Evolutionary conservation across 345 rosid genomes (phyloP).

Genomic region (Eucalyptus marginata): DNA sequence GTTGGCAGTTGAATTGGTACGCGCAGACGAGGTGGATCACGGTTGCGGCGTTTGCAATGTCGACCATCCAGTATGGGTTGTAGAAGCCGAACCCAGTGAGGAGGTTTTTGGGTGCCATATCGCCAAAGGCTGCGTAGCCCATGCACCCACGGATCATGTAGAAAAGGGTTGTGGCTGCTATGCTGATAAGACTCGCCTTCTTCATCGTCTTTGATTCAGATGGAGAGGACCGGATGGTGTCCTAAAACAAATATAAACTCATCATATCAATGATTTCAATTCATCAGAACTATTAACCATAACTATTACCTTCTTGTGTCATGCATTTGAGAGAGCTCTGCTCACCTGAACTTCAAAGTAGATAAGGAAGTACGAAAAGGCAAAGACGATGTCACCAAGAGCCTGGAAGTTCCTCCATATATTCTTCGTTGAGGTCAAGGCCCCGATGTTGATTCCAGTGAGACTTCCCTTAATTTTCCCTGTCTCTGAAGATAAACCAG

Average conservation of each 20-base stretch:
- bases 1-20: conserved; percentile 65
- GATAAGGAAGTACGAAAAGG: conserved; percentile 24
- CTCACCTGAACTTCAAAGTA: conserved; percentile 25
- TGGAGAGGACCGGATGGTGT: conserved; percentile 31
- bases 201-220: conserved; percentile 12
- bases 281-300: too few relatives aligned
- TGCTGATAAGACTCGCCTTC: not conserved
- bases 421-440: conserved; percentile 9
- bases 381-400: conserved; percentile 29
- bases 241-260: conserved; percentile 1
- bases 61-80: conserved; percentile 59
- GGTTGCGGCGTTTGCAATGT: conserved; percentile 52
- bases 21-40: conserved; percentile 60
- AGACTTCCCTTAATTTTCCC: conserved; percentile 17
- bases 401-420: not conserved
- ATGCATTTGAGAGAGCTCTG: too few relatives aligned
- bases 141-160: not conserved
- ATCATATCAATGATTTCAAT: too few relatives aligned
- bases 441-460: conserved; percentile 17
- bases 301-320: too few relatives aligned
- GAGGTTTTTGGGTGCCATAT: conserved; percentile 53
- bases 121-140: conserved; percentile 47
- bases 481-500: not conserved
- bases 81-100: conserved; percentile 4
- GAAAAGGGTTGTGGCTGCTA: not conserved